phyloP scores from a whole-genome alignment of 257 asterid genomes.

The Jacaranda copaia region DNA sequence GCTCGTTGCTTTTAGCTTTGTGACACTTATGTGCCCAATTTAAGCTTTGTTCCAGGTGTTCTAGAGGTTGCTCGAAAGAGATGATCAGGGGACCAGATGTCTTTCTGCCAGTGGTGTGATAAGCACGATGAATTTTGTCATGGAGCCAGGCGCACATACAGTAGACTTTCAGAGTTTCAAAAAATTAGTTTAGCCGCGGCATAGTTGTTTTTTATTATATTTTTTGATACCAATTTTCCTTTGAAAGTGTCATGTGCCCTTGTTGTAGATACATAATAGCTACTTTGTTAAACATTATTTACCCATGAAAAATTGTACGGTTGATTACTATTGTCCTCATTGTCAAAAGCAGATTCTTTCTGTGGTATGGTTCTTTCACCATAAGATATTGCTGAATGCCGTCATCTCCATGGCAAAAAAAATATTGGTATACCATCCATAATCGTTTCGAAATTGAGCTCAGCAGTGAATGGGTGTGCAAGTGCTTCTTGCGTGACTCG shows the following conservation, averaged over 20 bases:
- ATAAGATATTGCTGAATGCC: not conserved
- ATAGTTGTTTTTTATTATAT: constrained; percentile 26
- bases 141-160: constrained; percentile 25
- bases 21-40: not conserved
- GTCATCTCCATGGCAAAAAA: not conserved
- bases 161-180: constrained; percentile 30
- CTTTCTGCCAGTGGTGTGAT: constrained; percentile 29
- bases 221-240: constrained; percentile 37
- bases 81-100: constrained; percentile 10
- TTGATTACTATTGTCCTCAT: constrained; percentile 16
- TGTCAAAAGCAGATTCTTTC: not conserved
- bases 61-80: constrained; percentile 27
- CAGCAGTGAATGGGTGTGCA: no score
- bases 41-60: constrained; percentile 31
- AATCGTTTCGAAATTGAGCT: no score
- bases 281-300: constrained; percentile 3
- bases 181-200: constrained; percentile 41
- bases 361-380: no score
- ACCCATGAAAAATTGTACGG: constrained; percentile 18
- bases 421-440: no score
- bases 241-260: constrained; percentile 14
- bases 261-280: constrained; percentile 43
- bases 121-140: constrained; percentile 31
- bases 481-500: no score
- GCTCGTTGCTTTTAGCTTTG: not conserved